Evolutionary conservation across 192 early-diverging fungal species (phyloP).

Genomic region (Podila horticola): DNA sequence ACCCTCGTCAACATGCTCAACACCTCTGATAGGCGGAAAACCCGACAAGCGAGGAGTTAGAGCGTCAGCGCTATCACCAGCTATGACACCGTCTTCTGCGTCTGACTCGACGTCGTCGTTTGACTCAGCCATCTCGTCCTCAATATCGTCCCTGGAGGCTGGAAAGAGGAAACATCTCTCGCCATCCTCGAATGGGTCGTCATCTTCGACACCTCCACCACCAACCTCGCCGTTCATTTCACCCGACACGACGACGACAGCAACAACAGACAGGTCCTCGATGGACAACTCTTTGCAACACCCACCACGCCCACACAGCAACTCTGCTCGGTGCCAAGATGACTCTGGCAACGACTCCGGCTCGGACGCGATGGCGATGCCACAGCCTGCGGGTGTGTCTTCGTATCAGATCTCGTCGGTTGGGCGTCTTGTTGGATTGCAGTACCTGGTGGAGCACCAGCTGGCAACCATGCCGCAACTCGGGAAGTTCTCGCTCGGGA

Average conservation of each 20-base stretch:
- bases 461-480: constrained; percentile 19
- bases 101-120: too few species aligned
- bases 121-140: too few species aligned
- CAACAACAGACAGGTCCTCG: too few species aligned
- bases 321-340: too few species aligned
- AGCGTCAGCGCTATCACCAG: too few species aligned
- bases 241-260: too few species aligned
- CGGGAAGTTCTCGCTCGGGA: constrained; percentile 21
- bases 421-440: constrained; percentile 21
- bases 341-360: too few species aligned
- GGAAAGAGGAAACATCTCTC: not conserved
- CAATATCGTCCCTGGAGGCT: too few species aligned
- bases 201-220: not conserved
- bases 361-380: not conserved
- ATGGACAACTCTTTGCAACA: too few species aligned
- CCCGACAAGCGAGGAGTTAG: too few species aligned
- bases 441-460: constrained; percentile 38
- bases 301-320: not conserved
- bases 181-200: not conserved
- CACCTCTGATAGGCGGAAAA: not conserved
- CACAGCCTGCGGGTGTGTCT: not conserved
- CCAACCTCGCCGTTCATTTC: not conserved
- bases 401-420: constrained; percentile 14
- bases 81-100: too few species aligned
- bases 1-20: not conserved